phyloP scores from a whole-genome alignment of 768 basidiomycete genomes.

The Floccularia luteovirens region DNA sequence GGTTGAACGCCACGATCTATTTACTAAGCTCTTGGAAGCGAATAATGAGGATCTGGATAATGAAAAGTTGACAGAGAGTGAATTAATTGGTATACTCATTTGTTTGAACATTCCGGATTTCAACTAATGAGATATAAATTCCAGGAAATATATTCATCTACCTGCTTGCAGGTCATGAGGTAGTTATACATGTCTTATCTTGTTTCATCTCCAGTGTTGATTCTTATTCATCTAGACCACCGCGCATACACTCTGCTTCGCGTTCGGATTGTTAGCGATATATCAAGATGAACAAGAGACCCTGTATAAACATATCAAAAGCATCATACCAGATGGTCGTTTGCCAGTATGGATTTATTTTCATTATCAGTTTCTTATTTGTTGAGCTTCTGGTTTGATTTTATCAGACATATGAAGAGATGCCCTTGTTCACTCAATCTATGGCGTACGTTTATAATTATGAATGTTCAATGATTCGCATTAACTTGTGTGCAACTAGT shows the following conservation, averaged over 20 bases:
- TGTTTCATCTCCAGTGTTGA: neutral
- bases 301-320: conserved; percentile 23
- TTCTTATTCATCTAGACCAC: conserved; percentile 17
- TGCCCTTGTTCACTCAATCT: conserved; percentile 27
- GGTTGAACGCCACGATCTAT: conserved; percentile 5
- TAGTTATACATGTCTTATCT: conserved; percentile 9
- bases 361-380: neutral
- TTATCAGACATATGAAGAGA: conserved; percentile 29
- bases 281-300: conserved; percentile 27
- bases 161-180: conserved; percentile 58
- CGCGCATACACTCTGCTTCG: conserved; percentile 23
- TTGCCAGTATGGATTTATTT: conserved; percentile 16
- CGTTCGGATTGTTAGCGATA: conserved; percentile 32
- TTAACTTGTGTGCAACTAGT: conserved; percentile 14
- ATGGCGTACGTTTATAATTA: conserved; percentile 21
- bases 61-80: conserved; percentile 31
- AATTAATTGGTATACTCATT: conserved; percentile 25
- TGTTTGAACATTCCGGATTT: neutral
- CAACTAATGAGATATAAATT: neutral
- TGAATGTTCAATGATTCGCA: neutral
- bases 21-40: conserved; percentile 19
- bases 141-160: conserved; percentile 41
- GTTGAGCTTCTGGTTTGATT: neutral
- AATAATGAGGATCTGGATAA: conserved; percentile 29
- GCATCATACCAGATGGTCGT: conserved; percentile 20